A percentile compares a stretch with the other conserved stretches of the same genome.
Evolutionary conservation across 2,329 filamentous ascomycete genomes (phyloP).

Genomic region (Polychaeton citri): DNA sequence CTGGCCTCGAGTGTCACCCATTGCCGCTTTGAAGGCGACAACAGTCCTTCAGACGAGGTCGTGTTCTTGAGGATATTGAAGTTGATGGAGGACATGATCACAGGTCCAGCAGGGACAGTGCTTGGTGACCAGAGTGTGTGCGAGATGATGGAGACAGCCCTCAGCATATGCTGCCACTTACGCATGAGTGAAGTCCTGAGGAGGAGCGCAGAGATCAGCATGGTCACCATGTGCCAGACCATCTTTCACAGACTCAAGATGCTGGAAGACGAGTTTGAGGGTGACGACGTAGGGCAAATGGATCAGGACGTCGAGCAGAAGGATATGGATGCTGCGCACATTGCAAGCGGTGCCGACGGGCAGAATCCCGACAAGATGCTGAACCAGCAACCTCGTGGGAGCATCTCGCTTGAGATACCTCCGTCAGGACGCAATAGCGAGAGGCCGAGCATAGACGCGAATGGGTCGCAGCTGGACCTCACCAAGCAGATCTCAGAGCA

Average conservation of each 20-base stretch:
- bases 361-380: constrained; percentile 28
- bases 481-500: constrained; percentile 27
- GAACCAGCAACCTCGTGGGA: constrained; percentile 30
- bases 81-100: constrained; percentile 97
- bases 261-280: constrained; percentile 58
- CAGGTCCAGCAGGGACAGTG: constrained; percentile 78
- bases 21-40: constrained; percentile 92
- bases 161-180: constrained; percentile 93
- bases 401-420: constrained; percentile 47
- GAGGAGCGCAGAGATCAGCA: constrained; percentile 84
- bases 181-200: constrained; percentile 82
- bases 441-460: constrained; percentile 22
- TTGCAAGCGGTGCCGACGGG: constrained; percentile 49
- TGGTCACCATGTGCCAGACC: constrained; percentile 98
- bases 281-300: constrained; percentile 50
- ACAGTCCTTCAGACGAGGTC: constrained; percentile 87
- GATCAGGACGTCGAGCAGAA: constrained; percentile 51
- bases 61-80: constrained; percentile 89
- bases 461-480: constrained; percentile 31
- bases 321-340: constrained; percentile 64
- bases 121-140: constrained; percentile 97
- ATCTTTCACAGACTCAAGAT: constrained; percentile 91
- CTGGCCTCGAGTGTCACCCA: constrained; percentile 92
- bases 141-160: constrained; percentile 96
- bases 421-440: constrained; percentile 21